Conservation (phyloP, 495 filamentous ascomycete genomes). For the Lophiotrema nucula region DNA sequence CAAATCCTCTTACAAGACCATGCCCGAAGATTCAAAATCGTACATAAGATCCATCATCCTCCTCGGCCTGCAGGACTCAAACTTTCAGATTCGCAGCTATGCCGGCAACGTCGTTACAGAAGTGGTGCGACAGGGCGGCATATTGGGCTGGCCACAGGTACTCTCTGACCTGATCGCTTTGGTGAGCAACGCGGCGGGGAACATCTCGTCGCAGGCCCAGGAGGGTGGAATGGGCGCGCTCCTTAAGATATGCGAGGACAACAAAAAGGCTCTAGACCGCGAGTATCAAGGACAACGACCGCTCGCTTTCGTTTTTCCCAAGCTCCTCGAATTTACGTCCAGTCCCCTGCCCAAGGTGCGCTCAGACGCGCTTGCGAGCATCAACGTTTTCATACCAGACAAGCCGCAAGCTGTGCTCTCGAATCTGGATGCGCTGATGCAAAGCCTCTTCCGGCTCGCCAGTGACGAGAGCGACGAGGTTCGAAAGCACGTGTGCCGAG, state of each 20-base stretch:
- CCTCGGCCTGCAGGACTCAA: slow-evolving; percentile 74
- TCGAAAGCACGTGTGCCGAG: slow-evolving; percentile 84
- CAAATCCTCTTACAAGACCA: slow-evolving; percentile 64
- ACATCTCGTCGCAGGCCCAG: slow-evolving; percentile 66
- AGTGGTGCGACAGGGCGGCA: slow-evolving; percentile 76
- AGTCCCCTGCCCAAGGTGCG: slow-evolving; percentile 72
- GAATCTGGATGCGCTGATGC: slow-evolving; percentile 75
- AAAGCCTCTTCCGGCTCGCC: slow-evolving; percentile 76
- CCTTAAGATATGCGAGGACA: slow-evolving; percentile 95
- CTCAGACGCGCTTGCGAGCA: slow-evolving; percentile 70
- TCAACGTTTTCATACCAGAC: slow-evolving; percentile 88
- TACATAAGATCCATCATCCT: slow-evolving; percentile 79
- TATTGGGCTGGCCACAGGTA: slow-evolving; percentile 88
- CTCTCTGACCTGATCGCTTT: slow-evolving; percentile 75
- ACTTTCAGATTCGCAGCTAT: slow-evolving; percentile 78
- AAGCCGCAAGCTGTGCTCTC: slow-evolving; percentile 73
- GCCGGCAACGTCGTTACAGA: slow-evolving; percentile 96
- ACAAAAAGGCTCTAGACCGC: slow-evolving; percentile 77
- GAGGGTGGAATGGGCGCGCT: slow-evolving; percentile 93
- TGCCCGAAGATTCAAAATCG: slow-evolving; percentile 64
- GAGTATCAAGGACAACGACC: slow-evolving; percentile 85
- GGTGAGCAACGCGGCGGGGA: slow-evolving; percentile 69
- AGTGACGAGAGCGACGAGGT: slow-evolving; percentile 74
- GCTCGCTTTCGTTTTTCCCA: slow-evolving; percentile 84
- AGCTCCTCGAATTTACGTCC: slow-evolving; percentile 81